phyloP scores from a whole-genome alignment of 164 flowering plant species.

The Nelumbo lutea region DNA sequence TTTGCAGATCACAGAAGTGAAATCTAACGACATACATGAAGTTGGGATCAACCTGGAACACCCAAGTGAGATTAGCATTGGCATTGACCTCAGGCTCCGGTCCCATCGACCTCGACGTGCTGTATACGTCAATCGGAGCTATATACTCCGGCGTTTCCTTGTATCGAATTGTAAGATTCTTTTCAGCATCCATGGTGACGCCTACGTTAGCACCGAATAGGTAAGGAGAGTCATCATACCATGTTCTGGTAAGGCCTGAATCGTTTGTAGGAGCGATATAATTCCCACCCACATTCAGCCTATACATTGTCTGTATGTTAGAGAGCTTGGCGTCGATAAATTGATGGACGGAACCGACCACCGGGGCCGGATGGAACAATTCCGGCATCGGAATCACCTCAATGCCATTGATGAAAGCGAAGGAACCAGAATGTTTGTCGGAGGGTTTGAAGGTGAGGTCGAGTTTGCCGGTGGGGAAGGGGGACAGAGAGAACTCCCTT shows the following conservation, averaged over 20 bases:
- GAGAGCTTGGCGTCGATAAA: conserved; percentile 20
- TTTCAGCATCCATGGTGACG: conserved; percentile 27
- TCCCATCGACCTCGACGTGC: conserved; percentile 57
- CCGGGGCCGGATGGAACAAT: conserved; percentile 28
- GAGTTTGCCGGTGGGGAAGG: conserved; percentile 20
- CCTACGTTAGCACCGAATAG: conserved; percentile 47
- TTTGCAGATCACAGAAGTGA: conserved; percentile 56
- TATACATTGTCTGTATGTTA: conserved; percentile 51
- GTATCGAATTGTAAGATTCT: conserved; percentile 26
- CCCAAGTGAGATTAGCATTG: conserved; percentile 71
- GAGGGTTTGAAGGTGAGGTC: conserved; percentile 53
- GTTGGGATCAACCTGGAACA: conserved; percentile 53
- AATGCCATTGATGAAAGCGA: conserved; percentile 77
- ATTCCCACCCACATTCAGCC: conserved; percentile 79
- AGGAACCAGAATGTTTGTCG: conserved; percentile 25
- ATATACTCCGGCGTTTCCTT: conserved; percentile 25
- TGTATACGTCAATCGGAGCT: conserved; percentile 60
- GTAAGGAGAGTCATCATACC: conserved; percentile 78
- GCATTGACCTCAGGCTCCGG: conserved; percentile 32
- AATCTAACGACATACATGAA: conserved; percentile 63
- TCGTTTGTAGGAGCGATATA: conserved; percentile 57
- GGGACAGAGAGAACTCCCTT: conserved; percentile 41
- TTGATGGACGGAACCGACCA: conserved; percentile 46
- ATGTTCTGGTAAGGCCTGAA: conserved; percentile 48
- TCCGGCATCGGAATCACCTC: conserved; percentile 58